Evolutionary conservation across 192 early-diverging fungal genomes (phyloP).

Genomic region (Spizellomyces punctatus): DNA sequence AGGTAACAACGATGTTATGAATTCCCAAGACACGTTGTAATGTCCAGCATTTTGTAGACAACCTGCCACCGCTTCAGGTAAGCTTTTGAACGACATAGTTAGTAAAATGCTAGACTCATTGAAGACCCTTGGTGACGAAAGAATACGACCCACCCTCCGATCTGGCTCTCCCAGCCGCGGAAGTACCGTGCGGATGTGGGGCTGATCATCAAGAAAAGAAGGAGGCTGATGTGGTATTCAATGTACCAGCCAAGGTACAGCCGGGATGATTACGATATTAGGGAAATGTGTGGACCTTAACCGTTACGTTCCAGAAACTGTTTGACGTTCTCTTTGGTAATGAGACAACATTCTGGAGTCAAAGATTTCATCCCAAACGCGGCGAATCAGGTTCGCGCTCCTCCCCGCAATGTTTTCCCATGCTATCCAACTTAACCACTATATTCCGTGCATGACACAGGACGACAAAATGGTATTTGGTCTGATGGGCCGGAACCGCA

Average conservation of each 20-base stretch:
- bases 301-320: conserved; percentile 22
- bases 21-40: background rate
- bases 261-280: too few species aligned
- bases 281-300: too few species aligned
- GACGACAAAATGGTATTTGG: background rate
- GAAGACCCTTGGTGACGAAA: background rate
- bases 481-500: background rate
- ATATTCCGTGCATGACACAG: background rate
- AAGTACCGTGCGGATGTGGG: conserved; percentile 61
- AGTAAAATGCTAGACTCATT: too few species aligned
- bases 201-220: conserved; percentile 68
- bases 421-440: too few species aligned
- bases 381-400: conserved; percentile 41
- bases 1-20: background rate
- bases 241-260: conserved; percentile 56
- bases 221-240: conserved; percentile 56
- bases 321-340: conserved; percentile 63
- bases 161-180: conserved; percentile 48
- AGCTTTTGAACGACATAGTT: background rate
- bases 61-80: background rate
- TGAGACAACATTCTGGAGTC: conserved; percentile 46
- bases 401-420: background rate
- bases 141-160: conserved; percentile 52
- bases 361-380: conserved; percentile 50
- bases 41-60: background rate